phyloP scores from a whole-genome alignment of 2,329 filamentous ascomycete genomes.

The Diaporthe helianthi region DNA sequence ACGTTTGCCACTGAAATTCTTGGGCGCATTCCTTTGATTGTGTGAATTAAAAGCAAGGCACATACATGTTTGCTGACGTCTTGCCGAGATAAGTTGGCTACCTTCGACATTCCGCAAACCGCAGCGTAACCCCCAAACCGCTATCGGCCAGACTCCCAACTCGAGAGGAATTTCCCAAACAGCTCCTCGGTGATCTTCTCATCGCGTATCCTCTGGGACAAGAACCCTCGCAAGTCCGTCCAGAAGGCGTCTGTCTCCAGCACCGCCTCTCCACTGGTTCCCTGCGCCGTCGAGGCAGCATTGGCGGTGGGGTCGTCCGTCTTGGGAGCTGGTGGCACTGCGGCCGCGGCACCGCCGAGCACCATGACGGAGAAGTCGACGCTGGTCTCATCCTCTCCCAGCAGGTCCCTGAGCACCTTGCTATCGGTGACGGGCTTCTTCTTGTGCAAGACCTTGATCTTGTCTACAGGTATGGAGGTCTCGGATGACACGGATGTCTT shows the following conservation, averaged over 20 bases:
- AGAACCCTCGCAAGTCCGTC: slow-evolving; percentile 81
- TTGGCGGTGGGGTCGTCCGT: slow-evolving; percentile 52
- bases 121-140: background rate
- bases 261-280: slow-evolving; percentile 63
- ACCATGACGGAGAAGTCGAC: slow-evolving; percentile 83
- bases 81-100: background rate
- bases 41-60: background rate
- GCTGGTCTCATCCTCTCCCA: slow-evolving; percentile 60
- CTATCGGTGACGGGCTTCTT: slow-evolving; percentile 85
- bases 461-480: slow-evolving; percentile 71
- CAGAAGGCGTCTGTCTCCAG: slow-evolving; percentile 81
- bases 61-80: background rate
- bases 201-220: slow-evolving; percentile 81
- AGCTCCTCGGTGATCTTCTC: slow-evolving; percentile 69
- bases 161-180: slow-evolving; percentile 71
- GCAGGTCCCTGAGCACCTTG: slow-evolving; percentile 78
- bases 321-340: slow-evolving; percentile 43
- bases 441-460: slow-evolving; percentile 84
- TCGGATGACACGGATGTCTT: slow-evolving; percentile 73
- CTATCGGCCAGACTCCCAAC: slow-evolving; percentile 61
- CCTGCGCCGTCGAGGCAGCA: slow-evolving; percentile 55
- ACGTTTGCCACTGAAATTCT: background rate
- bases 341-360: slow-evolving; percentile 34
- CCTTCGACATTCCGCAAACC: background rate
- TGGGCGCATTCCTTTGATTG: too few relatives aligned